Conservation (phyloP, 345 rosid species). For the Sisymbrium irio region DNA sequence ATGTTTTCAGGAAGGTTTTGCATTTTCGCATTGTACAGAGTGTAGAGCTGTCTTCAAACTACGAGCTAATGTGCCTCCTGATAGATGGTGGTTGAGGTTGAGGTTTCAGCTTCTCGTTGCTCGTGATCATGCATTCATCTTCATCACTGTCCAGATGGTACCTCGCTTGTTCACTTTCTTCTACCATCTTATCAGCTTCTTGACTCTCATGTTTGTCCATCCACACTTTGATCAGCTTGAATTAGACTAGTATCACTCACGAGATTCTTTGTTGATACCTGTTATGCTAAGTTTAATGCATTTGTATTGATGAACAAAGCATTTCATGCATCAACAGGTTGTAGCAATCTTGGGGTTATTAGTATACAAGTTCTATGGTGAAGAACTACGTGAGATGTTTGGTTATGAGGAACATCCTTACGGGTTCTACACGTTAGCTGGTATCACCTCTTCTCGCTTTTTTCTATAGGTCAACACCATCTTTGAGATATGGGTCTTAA, state of each 20-base stretch:
- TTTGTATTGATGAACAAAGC: not conserved
- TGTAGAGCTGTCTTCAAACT: slow-evolving; percentile 89
- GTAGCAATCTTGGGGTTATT: slow-evolving; percentile 91
- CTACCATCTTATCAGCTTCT: not conserved
- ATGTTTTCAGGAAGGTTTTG: slow-evolving; percentile 90
- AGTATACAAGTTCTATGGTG: slow-evolving; percentile 93
- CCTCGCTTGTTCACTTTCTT: not conserved
- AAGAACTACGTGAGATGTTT: slow-evolving; percentile 94
- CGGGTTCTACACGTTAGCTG: slow-evolving; percentile 95
- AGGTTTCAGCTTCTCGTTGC: slow-evolving; percentile 98
- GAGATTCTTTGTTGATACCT: not conserved
- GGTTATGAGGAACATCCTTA: slow-evolving; percentile 98
- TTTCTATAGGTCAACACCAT: not conserved
- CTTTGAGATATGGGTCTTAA: not conserved
- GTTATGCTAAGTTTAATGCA: slow-evolving; percentile 1
- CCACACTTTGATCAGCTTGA: not conserved
- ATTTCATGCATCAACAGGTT: slow-evolving; percentile 50
- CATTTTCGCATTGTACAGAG: slow-evolving; percentile 99
- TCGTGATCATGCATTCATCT: slow-evolving; percentile 89
- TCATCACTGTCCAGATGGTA: slow-evolving; percentile 94
- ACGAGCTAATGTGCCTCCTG: slow-evolving; percentile 94
- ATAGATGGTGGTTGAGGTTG: slow-evolving; percentile 99
- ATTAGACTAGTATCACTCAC: too few relatives aligned
- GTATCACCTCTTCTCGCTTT: slow-evolving; percentile 37
- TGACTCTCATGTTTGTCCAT: not conserved